Evolutionary conservation across 129 eudicot genomes (phyloP).

Genomic region (Tagetes erecta): DNA sequence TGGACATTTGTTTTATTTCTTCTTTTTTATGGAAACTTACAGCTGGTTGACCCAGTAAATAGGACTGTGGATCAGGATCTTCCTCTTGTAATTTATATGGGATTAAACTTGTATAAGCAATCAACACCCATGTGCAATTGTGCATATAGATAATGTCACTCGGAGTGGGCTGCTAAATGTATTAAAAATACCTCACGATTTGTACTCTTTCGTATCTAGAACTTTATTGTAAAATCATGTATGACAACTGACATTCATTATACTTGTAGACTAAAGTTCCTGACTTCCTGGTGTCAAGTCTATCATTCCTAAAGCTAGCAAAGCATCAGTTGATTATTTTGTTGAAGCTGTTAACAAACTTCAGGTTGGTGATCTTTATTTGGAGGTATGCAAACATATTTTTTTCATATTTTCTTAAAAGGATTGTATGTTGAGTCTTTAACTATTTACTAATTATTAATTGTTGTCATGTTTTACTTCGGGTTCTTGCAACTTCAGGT

Average conservation of each 20-base stretch:
- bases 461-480: conserved; percentile 1
- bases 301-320: conserved; percentile 86
- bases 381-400: conserved; percentile 54
- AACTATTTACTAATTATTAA: not conserved
- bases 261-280: conserved; percentile 67
- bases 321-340: conserved; percentile 76
- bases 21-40: conserved; percentile 27
- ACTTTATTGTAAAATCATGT: not conserved
- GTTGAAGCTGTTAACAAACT: conserved; percentile 87
- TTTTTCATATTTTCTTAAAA: not conserved
- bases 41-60: conserved; percentile 97
- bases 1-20: not conserved
- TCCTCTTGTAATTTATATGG: conserved; percentile 72
- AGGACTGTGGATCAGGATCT: conserved; percentile 87
- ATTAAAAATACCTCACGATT: not conserved
- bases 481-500: conserved; percentile 96
- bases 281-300: conserved; percentile 61
- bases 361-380: conserved; percentile 68
- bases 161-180: conserved; percentile 87
- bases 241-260: not conserved
- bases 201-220: conserved; percentile 14
- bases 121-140: conserved; percentile 74
- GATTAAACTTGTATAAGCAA: conserved; percentile 86
- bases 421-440: not conserved
- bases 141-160: conserved; percentile 94